Percentiles rank a stretch among this genome's conserved stretches.
These are phyloP conservation scores for Thuidium tamariscinum DNA, from an alignment of 225 moss, liverwort and hornwort species.

Conservation along the genomic window DNA sequence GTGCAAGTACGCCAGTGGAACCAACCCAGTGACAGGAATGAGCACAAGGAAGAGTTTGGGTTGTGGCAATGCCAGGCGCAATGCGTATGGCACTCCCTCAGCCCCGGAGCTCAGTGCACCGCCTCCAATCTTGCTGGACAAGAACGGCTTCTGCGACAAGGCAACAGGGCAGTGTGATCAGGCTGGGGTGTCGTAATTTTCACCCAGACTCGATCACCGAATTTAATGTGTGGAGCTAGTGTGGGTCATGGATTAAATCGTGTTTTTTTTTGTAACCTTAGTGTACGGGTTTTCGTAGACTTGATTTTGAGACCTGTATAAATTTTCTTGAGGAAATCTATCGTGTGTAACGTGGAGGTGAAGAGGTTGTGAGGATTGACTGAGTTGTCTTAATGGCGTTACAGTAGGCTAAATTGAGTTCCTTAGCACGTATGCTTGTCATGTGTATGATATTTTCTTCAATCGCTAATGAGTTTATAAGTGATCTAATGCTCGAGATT, in stretches of 20 bases:
- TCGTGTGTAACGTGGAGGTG: not conserved
- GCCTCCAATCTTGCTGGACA: constrained; percentile 70
- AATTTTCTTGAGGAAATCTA: not conserved
- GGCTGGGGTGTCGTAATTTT: constrained; percentile 31
- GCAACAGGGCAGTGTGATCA: constrained; percentile 61
- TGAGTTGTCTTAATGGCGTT: not conserved
- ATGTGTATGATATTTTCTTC: constrained; percentile 5
- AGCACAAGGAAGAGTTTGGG: constrained; percentile 93
- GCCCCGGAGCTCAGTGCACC: constrained; percentile 83
- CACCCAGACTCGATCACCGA: not conserved
- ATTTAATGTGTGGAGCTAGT: not conserved
- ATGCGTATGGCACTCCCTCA: constrained; percentile 93
- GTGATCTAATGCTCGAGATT: not conserved
- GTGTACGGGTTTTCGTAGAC: not conserved
- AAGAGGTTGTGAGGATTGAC: not conserved
- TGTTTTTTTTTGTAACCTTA: not conserved
- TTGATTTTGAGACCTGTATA: not conserved
- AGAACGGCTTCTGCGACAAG: constrained; percentile 90
- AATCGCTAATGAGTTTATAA: not conserved
- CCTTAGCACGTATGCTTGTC: not conserved
- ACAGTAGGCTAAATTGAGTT: not conserved
- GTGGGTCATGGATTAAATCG: not conserved
- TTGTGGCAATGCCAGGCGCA: constrained; percentile 81
- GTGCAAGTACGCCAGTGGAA: constrained; percentile 99
- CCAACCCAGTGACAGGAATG: constrained; percentile 95